Evolutionary conservation across 1,284 basidiomycete genomes (phyloP).

Genomic region (Ganoderma sinense): DNA sequence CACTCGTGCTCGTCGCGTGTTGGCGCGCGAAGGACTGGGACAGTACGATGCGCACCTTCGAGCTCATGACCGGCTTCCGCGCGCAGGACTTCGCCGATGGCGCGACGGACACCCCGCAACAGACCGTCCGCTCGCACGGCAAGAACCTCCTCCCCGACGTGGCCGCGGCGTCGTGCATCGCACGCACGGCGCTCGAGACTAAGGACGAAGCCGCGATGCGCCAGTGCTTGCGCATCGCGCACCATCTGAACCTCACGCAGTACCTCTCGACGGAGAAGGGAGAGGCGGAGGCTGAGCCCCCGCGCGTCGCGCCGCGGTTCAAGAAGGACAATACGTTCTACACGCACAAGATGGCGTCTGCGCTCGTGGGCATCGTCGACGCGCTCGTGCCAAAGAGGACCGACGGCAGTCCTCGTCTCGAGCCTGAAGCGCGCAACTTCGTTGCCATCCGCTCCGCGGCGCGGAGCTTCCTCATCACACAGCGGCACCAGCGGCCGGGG

Average conservation of each 20-base stretch:
- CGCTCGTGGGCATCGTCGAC: conserved; percentile 32
- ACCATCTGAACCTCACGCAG: conserved; percentile 46
- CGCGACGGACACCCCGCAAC: conserved; percentile 32
- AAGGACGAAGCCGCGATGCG: conserved; percentile 50
- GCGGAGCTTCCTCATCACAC: conserved; percentile 21
- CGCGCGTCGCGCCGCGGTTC: conserved; percentile 17
- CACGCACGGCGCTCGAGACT: conserved; percentile 56
- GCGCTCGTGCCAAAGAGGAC: conserved; percentile 29
- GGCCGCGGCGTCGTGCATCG: conserved; percentile 55
- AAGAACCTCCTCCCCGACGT: conserved; percentile 53
- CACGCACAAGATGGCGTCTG: conserved; percentile 31
- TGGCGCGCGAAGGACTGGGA: conserved; percentile 69
- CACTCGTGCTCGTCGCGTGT: conserved; percentile 64
- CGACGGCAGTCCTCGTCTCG: conserved; percentile 14
- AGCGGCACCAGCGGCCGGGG: conserved; percentile 17
- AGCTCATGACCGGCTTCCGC: conserved; percentile 72
- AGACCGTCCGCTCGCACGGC: conserved; percentile 33
- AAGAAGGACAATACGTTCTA: conserved; percentile 31
- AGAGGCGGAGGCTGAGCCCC: conserved; percentile 4
- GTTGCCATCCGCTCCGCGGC: conserved; percentile 29
- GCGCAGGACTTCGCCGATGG: conserved; percentile 58
- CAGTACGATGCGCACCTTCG: conserved; percentile 60
- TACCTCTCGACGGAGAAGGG: conserved; percentile 4
- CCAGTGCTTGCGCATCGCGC: conserved; percentile 65
- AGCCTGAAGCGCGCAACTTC: conserved; percentile 29